Base-by-base conservation (phyloP, 2,329 filamentous ascomycete species). In the Fusarium proliferatum region DNA sequence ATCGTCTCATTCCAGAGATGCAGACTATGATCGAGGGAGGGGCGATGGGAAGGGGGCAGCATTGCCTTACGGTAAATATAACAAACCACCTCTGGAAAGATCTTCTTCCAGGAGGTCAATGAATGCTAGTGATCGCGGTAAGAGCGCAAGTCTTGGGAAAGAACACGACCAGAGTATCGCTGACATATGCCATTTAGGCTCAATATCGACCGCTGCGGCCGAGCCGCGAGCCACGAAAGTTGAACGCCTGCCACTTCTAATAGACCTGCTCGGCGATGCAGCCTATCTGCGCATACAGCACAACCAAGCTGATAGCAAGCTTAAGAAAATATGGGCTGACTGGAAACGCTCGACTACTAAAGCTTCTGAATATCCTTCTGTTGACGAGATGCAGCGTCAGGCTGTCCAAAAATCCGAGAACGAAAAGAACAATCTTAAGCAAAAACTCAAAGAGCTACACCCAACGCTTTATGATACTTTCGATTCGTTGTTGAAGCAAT, bases 241-340 rank as follows among this genome's bases (percentile, higher is more conserved):
- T 21, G 59, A 72, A 6, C 58, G 38, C 70, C 43, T 76, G 23
- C 51, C 51, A 57, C 33, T 17, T 5, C 17, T 79, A 4, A 62
- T 72, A 21, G 74, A 78, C 17, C 39, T 75, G 4, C n/a, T 80
- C 11, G 74, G 70, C 28, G 73, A 81, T 12, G 74, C 74, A 49
- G 64, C 74, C 9, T 57, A 59, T 49, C 74, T 69, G 58, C 76
- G 61, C 21, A 69, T 69, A 41, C 65, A 74, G 23, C 64, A 71
- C 49, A 67, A 73, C 11, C 49, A 61, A 6, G 71, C 75, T 23
- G 69, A 70, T 9, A 75, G 67, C 15, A 73, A 58, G 36, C 67
- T 67, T 17, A 73, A 67, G 49, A 77, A 55, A 38, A 36, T 71
- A 11, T 58, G 58, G 17, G 16, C 13, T 21, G 76, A 77, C 19